Conservation (phyloP, 805 yeast species). For the Metschnikowia lunata region DNA sequence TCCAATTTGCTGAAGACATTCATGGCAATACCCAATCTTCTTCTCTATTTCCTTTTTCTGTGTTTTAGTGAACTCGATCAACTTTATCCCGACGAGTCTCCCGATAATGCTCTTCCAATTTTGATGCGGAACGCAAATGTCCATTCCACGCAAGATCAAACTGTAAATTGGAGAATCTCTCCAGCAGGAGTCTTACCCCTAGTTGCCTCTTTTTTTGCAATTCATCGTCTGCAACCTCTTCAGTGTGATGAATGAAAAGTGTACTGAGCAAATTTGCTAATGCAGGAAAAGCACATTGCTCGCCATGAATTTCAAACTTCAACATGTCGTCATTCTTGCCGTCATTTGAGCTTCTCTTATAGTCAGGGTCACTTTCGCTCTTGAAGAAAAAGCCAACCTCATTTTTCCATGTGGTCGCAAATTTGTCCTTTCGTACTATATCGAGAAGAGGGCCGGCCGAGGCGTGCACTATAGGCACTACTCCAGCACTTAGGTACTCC, state of each 20-base stretch:
- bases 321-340: slow-evolving; percentile 9
- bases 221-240: slow-evolving; percentile 25
- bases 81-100: slow-evolving; percentile 23
- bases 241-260: slow-evolving; percentile 35
- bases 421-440: slow-evolving; percentile 49
- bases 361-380: slow-evolving; percentile 71
- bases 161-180: slow-evolving; percentile 57
- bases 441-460: slow-evolving; percentile 93
- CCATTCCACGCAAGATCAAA: slow-evolving; percentile 54
- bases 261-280: slow-evolving; percentile 47
- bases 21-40: too few relatives aligned
- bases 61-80: slow-evolving; percentile 23
- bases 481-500: slow-evolving; percentile 82
- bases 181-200: slow-evolving; percentile 42
- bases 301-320: slow-evolving; percentile 5
- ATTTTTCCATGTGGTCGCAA: slow-evolving; percentile 25
- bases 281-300: slow-evolving; percentile 32
- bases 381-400: slow-evolving; percentile 80
- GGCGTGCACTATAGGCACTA: slow-evolving; percentile 86
- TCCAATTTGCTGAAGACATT: too few relatives aligned
- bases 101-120: slow-evolving; percentile 25
- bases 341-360: slow-evolving; percentile 13
- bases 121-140: slow-evolving; percentile 16
- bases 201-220: slow-evolving; percentile 40
- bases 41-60: too few relatives aligned